Conservation (phyloP, 805 yeast species). For the Zygosaccharomyces gambellarensis region DNA sequence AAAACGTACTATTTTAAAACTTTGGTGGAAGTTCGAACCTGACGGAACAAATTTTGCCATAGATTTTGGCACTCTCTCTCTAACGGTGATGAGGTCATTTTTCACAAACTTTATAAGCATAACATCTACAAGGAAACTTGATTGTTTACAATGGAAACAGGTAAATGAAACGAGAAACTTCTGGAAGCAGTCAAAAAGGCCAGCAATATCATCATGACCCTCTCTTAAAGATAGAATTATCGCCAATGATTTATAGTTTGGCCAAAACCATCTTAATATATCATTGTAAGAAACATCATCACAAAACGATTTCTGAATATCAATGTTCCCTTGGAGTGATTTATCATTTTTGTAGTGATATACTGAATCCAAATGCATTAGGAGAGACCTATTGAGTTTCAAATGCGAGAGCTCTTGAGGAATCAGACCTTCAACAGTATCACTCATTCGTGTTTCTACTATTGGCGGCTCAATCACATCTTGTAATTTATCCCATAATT, state of each 20-base stretch:
- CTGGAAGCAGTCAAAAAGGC: conserved; percentile 20
- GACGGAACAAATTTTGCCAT: conserved; percentile 4
- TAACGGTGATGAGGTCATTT: conserved; percentile 8
- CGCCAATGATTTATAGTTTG: conserved; percentile 15
- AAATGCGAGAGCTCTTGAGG: conserved; percentile 5
- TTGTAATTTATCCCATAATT: conserved; percentile 11
- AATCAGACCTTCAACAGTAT: neutral
- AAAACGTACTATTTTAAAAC: conserved; percentile 1
- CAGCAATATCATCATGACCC: neutral
- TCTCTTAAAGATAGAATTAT: conserved; percentile 1
- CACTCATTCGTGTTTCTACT: neutral
- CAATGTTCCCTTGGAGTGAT: conserved; percentile 5
- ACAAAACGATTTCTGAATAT: conserved; percentile 13
- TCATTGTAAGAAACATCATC: conserved; percentile 15
- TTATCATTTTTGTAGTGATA: conserved; percentile 4
- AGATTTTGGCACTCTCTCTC: conserved; percentile 8
- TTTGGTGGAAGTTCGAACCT: conserved; percentile 1
- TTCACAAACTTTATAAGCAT: conserved; percentile 7
- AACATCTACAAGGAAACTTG: conserved; percentile 6
- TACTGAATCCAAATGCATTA: conserved; percentile 7
- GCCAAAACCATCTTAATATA: conserved; percentile 16
- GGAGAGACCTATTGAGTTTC: conserved; percentile 6
- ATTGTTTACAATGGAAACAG: conserved; percentile 5
- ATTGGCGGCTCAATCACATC: neutral
- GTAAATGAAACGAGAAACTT: conserved; percentile 18